Evolutionary conservation across 2,329 filamentous ascomycete genomes (phyloP).

Genomic region (Drechslerella stenobrocha): DNA sequence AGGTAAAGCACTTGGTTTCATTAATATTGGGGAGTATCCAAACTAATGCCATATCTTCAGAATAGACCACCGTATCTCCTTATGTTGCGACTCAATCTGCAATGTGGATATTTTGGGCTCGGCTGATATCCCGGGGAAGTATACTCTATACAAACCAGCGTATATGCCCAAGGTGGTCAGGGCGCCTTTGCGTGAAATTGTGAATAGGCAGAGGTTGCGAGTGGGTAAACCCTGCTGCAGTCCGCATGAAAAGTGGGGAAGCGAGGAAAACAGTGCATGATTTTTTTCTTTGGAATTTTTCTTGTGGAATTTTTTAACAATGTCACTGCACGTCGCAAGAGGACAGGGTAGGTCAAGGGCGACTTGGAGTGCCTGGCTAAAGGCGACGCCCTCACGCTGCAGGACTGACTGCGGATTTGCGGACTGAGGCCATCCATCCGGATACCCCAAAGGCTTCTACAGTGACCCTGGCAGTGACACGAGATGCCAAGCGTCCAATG

Average conservation of each 20-base stretch:
- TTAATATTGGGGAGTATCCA: not conserved
- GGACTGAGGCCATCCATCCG: slow-evolving; percentile 44
- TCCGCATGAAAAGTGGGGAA: slow-evolving; percentile 41
- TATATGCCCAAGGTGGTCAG: not conserved
- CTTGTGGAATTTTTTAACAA: too few species aligned
- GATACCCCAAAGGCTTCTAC: not conserved
- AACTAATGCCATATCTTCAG: slow-evolving; percentile 18
- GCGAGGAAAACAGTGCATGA: slow-evolving; percentile 47
- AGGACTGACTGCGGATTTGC: slow-evolving; percentile 30
- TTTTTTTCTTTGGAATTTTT: too few species aligned
- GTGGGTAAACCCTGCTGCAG: slow-evolving; percentile 16
- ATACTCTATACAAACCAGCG: not conserved
- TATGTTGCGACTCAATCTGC: not conserved
- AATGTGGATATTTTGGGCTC: not conserved
- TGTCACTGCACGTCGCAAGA: slow-evolving; percentile 23
- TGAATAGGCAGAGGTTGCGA: slow-evolving; percentile 12
- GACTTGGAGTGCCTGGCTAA: slow-evolving; percentile 17
- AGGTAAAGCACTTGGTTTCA: slow-evolving; percentile 23
- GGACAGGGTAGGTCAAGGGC: slow-evolving; percentile 33
- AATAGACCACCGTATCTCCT: not conserved
- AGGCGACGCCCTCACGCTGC: too few species aligned
- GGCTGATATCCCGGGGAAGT: slow-evolving; percentile 27
- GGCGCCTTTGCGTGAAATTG: slow-evolving; percentile 23
- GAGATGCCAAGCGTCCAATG: not conserved
- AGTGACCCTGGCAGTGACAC: not conserved